A percentile compares a stretch with the other conserved stretches of the same genome.
Evolutionary conservation across 1,284 basidiomycete genomes (phyloP).

Genomic region (Trichosporon sp.): DNA sequence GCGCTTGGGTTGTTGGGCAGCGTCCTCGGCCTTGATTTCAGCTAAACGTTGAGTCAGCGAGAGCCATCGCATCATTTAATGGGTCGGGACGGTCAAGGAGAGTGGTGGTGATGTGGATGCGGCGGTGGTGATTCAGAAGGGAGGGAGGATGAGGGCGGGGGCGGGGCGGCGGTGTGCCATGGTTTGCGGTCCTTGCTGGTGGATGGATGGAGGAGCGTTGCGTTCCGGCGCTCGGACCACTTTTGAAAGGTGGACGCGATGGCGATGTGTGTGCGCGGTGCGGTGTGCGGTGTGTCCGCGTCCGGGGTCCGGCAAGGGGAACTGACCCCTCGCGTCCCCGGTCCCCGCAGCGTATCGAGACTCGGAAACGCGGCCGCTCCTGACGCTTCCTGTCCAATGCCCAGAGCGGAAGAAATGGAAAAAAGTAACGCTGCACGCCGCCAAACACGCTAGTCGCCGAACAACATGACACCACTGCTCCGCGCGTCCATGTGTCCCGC

Average conservation of each 20-base stretch:
- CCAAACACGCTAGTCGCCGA: not conserved
- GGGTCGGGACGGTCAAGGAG: not conserved
- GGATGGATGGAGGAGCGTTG: constrained; percentile 1
- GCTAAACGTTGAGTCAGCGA: constrained; percentile 18
- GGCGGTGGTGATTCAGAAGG: not conserved
- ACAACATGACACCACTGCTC: too few relatives aligned
- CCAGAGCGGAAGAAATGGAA: not conserved
- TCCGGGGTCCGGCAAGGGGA: not conserved
- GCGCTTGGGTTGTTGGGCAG: constrained; percentile 53
- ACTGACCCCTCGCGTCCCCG: not conserved
- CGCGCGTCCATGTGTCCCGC: too few relatives aligned
- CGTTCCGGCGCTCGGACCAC: constrained; percentile 1
- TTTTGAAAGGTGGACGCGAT: not conserved
- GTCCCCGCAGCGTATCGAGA: not conserved
- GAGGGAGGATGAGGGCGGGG: not conserved
- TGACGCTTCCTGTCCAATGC: not conserved
- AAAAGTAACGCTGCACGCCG: not conserved
- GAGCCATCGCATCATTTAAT: constrained; percentile 4
- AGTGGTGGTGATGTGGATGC: not conserved
- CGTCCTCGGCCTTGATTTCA: constrained; percentile 28
- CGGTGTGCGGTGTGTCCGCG: not conserved
- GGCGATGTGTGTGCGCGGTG: too few relatives aligned
- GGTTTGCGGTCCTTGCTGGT: not conserved
- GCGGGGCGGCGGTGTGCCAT: not conserved
- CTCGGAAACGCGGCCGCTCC: not conserved